Base-by-base conservation (phyloP, 1,284 basidiomycete genomes). In the Macrocystidia cucumis region DNA sequence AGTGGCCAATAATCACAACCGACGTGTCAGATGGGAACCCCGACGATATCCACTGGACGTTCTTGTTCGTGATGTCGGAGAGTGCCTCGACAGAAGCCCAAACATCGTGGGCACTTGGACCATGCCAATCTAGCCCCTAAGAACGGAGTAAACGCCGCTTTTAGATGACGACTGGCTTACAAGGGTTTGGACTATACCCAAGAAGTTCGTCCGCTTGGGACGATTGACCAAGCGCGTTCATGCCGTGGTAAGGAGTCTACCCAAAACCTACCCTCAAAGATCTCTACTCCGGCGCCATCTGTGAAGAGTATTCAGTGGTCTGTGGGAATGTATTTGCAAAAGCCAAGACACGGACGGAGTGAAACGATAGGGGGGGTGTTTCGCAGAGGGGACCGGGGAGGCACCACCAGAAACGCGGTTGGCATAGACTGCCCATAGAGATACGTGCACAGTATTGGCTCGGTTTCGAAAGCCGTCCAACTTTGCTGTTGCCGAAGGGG, bases 101-200 rank as follows among this genome's bases (percentile, higher is more conserved):
- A 0, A 72, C 76, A 45, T 89, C 82, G 12, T 59, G 50, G 1
- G 77, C 57, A 39, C 81, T 85, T 1, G 78, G 74, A 0, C 86
- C 84, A 48, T 88, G 88, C 87, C 88, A 91, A 52, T 91, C 88
- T 34, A 88, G 65, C 4, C 88, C 88, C 86, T 89, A 45, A 26
- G n/a, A n/a, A 32, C n/a, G 30, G 13, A 30, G 5, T 4, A 12
- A 13, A 16, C n/a, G 18, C 29, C n/a, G n/a, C n/a, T n/a, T 21
- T 21, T 24, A 29, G 26, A 20, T 33, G 18, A 22, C 4, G 22
- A 9, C 4, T 28, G 12, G 7, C 11, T 12, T 26, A 28, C 39
- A 11, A 33, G 9, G 28, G 22, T 35, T 16, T 13, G 33, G 3
- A 22, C 41, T 58, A 32, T 52, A 79, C 83, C 85, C 85, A 89